phyloP scores from a whole-genome alignment of 345 rosid genomes.

The Mallotus nudiflorus region DNA sequence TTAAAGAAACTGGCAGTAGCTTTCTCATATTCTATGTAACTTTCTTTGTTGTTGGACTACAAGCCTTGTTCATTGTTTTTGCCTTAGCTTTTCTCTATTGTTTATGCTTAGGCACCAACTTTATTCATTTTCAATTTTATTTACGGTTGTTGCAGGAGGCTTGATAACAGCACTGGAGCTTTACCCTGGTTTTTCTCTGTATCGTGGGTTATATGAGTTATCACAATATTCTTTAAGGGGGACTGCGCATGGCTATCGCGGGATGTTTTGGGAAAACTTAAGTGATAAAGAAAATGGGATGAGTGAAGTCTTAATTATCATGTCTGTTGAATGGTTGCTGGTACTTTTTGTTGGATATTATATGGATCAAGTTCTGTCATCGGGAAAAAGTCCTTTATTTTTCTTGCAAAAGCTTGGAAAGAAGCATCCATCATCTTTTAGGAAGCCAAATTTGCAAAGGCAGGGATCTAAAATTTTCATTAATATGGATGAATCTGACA shows the following conservation, averaged over 20 bases:
- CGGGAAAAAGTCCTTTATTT: constrained; percentile 53
- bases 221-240: constrained; percentile 50
- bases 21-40: not conserved
- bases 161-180: constrained; percentile 68
- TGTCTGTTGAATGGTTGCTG: constrained; percentile 67
- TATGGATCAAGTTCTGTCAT: constrained; percentile 52
- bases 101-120: not conserved
- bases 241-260: constrained; percentile 44
- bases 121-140: not conserved
- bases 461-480: constrained; percentile 58
- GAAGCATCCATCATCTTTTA: constrained; percentile 35
- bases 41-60: not conserved
- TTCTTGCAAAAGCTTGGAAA: constrained; percentile 44
- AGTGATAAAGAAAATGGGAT: constrained; percentile 55
- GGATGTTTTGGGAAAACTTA: constrained; percentile 71
- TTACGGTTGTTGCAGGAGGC: constrained; percentile 45
- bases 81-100: not conserved
- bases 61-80: not conserved
- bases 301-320: constrained; percentile 59
- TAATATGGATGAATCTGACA: constrained; percentile 74
- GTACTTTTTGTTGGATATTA: constrained; percentile 64
- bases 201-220: constrained; percentile 81
- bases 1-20: not conserved
- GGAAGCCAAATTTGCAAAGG: constrained; percentile 52
- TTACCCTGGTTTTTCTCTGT: constrained; percentile 82